Percentiles rank a stretch among this genome's conserved stretches.
These are phyloP conservation scores for Colletotrichum kahawae DNA, from an alignment of 2,329 filamentous ascomycete genomes.

Conservation along the genomic window DNA sequence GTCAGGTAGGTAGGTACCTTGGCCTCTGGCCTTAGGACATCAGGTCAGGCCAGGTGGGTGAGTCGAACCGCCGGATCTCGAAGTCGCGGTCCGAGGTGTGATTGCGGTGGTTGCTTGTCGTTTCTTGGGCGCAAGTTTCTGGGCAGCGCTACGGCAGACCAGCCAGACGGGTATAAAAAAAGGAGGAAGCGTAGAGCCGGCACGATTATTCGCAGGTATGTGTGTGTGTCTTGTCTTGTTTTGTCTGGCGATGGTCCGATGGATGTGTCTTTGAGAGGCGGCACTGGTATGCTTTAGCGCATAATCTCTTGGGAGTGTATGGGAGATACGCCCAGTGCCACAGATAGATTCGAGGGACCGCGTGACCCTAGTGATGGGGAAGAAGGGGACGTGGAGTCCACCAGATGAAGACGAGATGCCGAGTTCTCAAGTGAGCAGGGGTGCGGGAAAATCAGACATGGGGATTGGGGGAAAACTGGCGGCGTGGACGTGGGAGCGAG, in stretches of 20 bases:
- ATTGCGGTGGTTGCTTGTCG: background rate
- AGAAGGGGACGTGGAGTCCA: background rate
- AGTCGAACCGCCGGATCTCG: background rate
- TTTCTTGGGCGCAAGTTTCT: background rate
- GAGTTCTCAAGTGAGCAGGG: background rate
- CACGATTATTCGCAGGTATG: background rate
- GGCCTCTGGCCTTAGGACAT: background rate
- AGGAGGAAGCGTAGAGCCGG: background rate
- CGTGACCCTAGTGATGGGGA: constrained; percentile 15
- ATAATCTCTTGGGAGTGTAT: constrained; percentile 10
- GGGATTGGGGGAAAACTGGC: constrained; percentile 7
- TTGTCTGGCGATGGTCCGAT: background rate
- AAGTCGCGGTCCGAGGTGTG: background rate
- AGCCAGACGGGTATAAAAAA: background rate
- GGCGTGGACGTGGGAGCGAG: background rate
- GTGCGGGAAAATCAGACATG: constrained; percentile 6
- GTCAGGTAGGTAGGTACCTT: background rate
- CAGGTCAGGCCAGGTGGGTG: background rate
- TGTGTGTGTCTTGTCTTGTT: background rate
- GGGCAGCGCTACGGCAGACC: background rate
- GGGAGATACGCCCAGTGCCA: constrained; percentile 16
- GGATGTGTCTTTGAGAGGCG: background rate
- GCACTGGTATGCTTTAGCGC: constrained; percentile 9
- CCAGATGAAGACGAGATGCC: constrained; percentile 6
- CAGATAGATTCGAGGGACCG: constrained; percentile 22